Evolutionary conservation across 306 rosid genomes (phyloP).

Genomic region (Quercus mongolica): DNA sequence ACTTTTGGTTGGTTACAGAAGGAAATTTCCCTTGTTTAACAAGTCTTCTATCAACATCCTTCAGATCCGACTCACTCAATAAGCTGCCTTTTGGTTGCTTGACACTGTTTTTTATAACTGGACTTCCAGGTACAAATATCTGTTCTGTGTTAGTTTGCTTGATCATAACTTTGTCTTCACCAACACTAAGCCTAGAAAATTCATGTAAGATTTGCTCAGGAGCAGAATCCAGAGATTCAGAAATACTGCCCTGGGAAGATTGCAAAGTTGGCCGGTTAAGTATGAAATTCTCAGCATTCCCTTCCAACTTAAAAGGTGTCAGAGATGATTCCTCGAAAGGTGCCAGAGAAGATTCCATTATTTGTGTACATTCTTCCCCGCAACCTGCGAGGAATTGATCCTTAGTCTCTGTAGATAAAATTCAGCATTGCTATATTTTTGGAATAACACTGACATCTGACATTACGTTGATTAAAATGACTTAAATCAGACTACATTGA

Average conservation of each 20-base stretch:
- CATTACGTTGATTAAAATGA: not conserved
- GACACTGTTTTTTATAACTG: slow-evolving; percentile 29
- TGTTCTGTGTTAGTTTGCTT: slow-evolving; percentile 41
- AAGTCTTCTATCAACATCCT: slow-evolving; percentile 35
- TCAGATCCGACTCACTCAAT: slow-evolving; percentile 37
- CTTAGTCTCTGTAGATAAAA: too few relatives aligned
- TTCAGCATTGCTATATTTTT: too few relatives aligned
- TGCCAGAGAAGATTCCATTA: slow-evolving; percentile 34
- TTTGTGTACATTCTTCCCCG: slow-evolving; percentile 39
- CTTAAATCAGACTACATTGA: slow-evolving; percentile 9
- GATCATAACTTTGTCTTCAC: slow-evolving; percentile 29
- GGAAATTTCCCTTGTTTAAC: slow-evolving; percentile 41
- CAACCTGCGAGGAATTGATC: slow-evolving; percentile 49
- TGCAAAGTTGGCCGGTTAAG: slow-evolving; percentile 43
- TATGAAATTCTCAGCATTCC: slow-evolving; percentile 33
- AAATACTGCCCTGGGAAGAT: slow-evolving; percentile 36
- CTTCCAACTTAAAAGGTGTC: slow-evolving; percentile 41
- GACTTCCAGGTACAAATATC: slow-evolving; percentile 38
- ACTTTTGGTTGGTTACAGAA: slow-evolving; percentile 49
- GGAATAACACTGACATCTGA: too few relatives aligned
- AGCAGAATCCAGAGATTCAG: slow-evolving; percentile 37
- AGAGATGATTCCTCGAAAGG: slow-evolving; percentile 28
- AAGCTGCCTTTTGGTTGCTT: slow-evolving; percentile 33
- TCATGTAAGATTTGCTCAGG: slow-evolving; percentile 31
- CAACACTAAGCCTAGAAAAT: slow-evolving; percentile 22